Percentiles rank a stretch among this genome's conserved stretches.
Evolutionary conservation across 2,329 filamentous ascomycete species (phyloP).

Genomic region (Corinectria fuckeliana): DNA sequence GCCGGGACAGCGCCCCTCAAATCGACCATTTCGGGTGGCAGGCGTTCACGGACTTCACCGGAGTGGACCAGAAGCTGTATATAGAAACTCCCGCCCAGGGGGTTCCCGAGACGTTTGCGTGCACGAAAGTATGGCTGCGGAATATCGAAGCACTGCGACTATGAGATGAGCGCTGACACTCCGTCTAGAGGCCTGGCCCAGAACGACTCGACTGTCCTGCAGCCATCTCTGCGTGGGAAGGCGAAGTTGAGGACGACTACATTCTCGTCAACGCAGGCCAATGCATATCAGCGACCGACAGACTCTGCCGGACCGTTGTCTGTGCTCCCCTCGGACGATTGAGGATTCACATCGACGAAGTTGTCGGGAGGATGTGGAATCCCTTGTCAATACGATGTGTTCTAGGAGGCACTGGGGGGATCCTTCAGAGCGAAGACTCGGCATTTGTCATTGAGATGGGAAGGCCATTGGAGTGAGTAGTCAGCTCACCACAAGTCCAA

Average conservation of each 20-base stretch:
- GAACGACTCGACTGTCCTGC: constrained; percentile 26
- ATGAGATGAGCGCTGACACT: background rate
- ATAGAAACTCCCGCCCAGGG: background rate
- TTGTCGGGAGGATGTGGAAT: constrained; percentile 34
- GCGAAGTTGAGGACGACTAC: background rate
- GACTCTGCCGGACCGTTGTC: constrained; percentile 21
- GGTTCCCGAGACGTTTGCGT: constrained; percentile 22
- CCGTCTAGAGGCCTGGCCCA: constrained; percentile 23
- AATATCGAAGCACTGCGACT: background rate
- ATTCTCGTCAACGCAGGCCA: constrained; percentile 16
- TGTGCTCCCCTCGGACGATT: constrained; percentile 22
- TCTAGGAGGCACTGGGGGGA: constrained; percentile 27
- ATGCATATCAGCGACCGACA: constrained; percentile 19
- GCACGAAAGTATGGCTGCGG: constrained; percentile 18
- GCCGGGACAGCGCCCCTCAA: background rate
- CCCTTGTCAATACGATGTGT: constrained; percentile 31
- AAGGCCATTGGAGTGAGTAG: background rate
- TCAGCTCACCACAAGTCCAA: too few relatives aligned
- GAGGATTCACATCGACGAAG: constrained; percentile 3
- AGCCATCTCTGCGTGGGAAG: constrained; percentile 26
- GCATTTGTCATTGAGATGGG: constrained; percentile 28
- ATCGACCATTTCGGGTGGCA: constrained; percentile 25
- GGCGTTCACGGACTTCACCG: constrained; percentile 18
- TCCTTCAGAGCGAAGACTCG: constrained; percentile 28
- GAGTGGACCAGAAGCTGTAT: constrained; percentile 22